Conservation (phyloP, 2,329 filamentous ascomycete genomes). For the Cordyceps cateniannulata region DNA sequence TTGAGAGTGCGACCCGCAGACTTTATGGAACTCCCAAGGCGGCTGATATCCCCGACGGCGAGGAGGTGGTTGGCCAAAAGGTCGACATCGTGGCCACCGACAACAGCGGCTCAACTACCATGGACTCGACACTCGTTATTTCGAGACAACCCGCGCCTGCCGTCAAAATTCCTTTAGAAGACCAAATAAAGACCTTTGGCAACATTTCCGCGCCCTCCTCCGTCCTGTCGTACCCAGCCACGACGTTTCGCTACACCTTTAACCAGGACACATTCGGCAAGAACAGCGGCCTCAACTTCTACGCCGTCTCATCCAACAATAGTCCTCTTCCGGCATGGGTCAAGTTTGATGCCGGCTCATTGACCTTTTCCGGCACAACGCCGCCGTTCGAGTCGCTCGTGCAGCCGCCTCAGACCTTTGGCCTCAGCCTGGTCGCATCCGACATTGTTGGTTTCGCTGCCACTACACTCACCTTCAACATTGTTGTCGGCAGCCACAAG, state of each 20-base stretch:
- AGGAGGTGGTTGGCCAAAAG: slow-evolving; percentile 47
- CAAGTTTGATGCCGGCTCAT: slow-evolving; percentile 55
- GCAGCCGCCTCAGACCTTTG: slow-evolving; percentile 65
- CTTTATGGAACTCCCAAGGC: slow-evolving; percentile 64
- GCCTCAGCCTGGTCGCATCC: slow-evolving; percentile 68
- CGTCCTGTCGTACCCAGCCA: slow-evolving; percentile 48
- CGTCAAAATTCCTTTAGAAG: slow-evolving; percentile 48
- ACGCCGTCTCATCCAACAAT: slow-evolving; percentile 68
- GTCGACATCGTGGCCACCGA: slow-evolving; percentile 69
- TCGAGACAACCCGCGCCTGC: slow-evolving; percentile 49
- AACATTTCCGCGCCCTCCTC: slow-evolving; percentile 54
- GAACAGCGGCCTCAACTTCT: slow-evolving; percentile 57
- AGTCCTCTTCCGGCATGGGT: slow-evolving; percentile 85
- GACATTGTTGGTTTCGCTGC: slow-evolving; percentile 74
- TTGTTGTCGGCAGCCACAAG: slow-evolving; percentile 65
- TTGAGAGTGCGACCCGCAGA: slow-evolving; percentile 58
- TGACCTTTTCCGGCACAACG: slow-evolving; percentile 66
- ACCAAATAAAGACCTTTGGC: slow-evolving; percentile 53
- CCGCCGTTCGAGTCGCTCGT: slow-evolving; percentile 58
- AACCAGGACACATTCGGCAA: slow-evolving; percentile 57
- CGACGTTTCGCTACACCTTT: slow-evolving; percentile 47
- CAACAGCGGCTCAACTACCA: slow-evolving; percentile 52
- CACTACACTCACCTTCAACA: slow-evolving; percentile 57
- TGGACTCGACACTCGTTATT: slow-evolving; percentile 66
- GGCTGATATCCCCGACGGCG: slow-evolving; percentile 38